Evolutionary conservation across 2,329 filamentous ascomycete genomes (phyloP).

Genomic region (Trichoderma sp.): DNA sequence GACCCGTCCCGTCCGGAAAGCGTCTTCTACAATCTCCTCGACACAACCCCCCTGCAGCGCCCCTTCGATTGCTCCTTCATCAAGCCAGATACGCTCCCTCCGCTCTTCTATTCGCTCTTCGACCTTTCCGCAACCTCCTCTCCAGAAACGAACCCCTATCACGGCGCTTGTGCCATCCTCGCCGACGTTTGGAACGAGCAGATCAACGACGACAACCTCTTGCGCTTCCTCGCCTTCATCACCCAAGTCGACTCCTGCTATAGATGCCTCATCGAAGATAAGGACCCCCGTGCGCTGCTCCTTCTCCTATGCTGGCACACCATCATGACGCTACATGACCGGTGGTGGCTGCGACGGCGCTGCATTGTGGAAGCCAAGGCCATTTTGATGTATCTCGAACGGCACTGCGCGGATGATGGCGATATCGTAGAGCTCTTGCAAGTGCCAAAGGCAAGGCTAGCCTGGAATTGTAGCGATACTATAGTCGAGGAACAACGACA

Average conservation of each 20-base stretch:
- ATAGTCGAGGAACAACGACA: neutral
- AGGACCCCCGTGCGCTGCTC: constrained; percentile 52
- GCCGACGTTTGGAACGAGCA: constrained; percentile 36
- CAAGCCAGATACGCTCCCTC: constrained; percentile 29
- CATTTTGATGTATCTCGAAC: constrained; percentile 42
- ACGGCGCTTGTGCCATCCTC: constrained; percentile 35
- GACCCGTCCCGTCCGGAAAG: constrained; percentile 48
- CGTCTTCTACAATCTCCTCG: constrained; percentile 39
- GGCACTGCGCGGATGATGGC: constrained; percentile 18
- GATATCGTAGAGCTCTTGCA: neutral
- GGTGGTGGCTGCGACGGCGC: constrained; percentile 49
- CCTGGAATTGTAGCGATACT: neutral
- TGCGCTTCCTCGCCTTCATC: constrained; percentile 48
- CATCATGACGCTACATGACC: constrained; percentile 38
- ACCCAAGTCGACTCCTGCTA: constrained; percentile 43
- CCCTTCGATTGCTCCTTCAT: constrained; percentile 22
- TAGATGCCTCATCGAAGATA: constrained; percentile 43
- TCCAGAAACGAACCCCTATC: constrained; percentile 32
- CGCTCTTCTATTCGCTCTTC: constrained; percentile 32
- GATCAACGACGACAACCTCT: constrained; percentile 38
- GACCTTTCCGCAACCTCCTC: constrained; percentile 24
- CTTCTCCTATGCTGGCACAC: constrained; percentile 57
- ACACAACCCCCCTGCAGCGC: constrained; percentile 4
- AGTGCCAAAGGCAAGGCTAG: neutral
- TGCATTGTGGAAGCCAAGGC: constrained; percentile 48